Evolutionary conservation across 2,329 filamentous ascomycete genomes (phyloP).

Genomic region (Sclerotinia spermophila): DNA sequence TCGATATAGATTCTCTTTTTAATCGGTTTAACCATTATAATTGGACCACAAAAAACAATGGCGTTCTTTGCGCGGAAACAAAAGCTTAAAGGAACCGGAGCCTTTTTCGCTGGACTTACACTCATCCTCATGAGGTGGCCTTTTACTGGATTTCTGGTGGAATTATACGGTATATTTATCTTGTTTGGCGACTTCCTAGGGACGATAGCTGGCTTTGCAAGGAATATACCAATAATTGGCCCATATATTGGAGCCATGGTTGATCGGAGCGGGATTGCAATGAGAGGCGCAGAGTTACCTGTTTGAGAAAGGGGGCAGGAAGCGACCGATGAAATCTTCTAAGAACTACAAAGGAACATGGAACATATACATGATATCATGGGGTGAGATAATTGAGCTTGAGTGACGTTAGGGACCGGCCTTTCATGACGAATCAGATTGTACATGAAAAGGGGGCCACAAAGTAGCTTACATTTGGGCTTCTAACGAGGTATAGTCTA

Average conservation of each 20-base stretch:
- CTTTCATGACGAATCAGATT: neutral
- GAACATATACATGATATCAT: neutral
- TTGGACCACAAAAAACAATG: slow-evolving; percentile 85
- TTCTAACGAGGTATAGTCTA: slow-evolving; percentile 3
- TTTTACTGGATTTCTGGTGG: slow-evolving; percentile 82
- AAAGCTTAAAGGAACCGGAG: slow-evolving; percentile 86
- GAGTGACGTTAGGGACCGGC: neutral
- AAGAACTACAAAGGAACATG: slow-evolving; percentile 7
- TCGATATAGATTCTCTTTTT: slow-evolving; percentile 83
- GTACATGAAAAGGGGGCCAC: slow-evolving; percentile 7
- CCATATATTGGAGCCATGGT: slow-evolving; percentile 76
- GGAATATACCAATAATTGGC: slow-evolving; percentile 79
- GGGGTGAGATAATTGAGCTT: neutral
- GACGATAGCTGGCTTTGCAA: slow-evolving; percentile 83
- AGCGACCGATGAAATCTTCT: neutral
- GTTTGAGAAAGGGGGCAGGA: slow-evolving; percentile 49
- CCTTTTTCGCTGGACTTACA: slow-evolving; percentile 77
- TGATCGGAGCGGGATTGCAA: slow-evolving; percentile 65
- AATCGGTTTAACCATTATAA: slow-evolving; percentile 92
- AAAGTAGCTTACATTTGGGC: neutral
- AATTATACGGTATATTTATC: slow-evolving; percentile 88
- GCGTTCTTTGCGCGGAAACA: slow-evolving; percentile 92
- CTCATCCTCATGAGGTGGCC: slow-evolving; percentile 91
- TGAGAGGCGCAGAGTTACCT: slow-evolving; percentile 72
- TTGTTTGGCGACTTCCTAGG: slow-evolving; percentile 96